These are phyloP conservation scores for Trichosanthes truncata DNA, from an alignment of 306 rosid species.

Conservation along the genomic window DNA sequence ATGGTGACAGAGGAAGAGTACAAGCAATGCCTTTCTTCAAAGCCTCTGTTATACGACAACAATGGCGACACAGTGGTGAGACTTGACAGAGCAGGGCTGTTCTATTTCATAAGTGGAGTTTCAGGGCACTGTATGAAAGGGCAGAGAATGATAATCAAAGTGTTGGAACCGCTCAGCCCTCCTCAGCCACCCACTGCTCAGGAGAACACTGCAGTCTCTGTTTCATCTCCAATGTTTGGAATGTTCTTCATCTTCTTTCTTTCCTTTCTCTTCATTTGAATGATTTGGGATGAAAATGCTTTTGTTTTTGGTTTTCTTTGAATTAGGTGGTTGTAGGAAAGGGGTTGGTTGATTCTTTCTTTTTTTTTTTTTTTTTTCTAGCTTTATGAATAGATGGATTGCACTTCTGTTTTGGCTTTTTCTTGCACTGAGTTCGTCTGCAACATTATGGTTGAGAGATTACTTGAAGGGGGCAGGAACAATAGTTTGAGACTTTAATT, in stretches of 20 bases:
- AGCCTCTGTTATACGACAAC: slow-evolving; percentile 59
- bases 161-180: slow-evolving; percentile 34
- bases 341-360: neutral
- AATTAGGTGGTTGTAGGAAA: neutral
- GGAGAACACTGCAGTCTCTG: slow-evolving; percentile 13
- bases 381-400: too few species aligned
- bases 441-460: too few species aligned
- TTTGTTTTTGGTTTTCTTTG: neutral
- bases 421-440: too few species aligned
- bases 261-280: slow-evolving; percentile 17
- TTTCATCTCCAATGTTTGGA: slow-evolving; percentile 8
- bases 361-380: too few species aligned
- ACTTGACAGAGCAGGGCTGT: slow-evolving; percentile 48
- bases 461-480: too few species aligned
- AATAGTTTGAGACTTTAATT: too few species aligned
- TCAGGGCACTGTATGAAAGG: slow-evolving; percentile 69
- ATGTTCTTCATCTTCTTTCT: slow-evolving; percentile 12
- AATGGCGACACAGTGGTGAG: slow-evolving; percentile 34
- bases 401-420: too few species aligned
- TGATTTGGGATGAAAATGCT: neutral
- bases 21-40: slow-evolving; percentile 38
- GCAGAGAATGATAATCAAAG: slow-evolving; percentile 60
- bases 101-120: slow-evolving; percentile 81
- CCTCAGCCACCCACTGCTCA: slow-evolving; percentile 27
- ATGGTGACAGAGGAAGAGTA: slow-evolving; percentile 69